Evolutionary conservation across 306 rosid genomes (phyloP).

Genomic region (Rosa persica): DNA sequence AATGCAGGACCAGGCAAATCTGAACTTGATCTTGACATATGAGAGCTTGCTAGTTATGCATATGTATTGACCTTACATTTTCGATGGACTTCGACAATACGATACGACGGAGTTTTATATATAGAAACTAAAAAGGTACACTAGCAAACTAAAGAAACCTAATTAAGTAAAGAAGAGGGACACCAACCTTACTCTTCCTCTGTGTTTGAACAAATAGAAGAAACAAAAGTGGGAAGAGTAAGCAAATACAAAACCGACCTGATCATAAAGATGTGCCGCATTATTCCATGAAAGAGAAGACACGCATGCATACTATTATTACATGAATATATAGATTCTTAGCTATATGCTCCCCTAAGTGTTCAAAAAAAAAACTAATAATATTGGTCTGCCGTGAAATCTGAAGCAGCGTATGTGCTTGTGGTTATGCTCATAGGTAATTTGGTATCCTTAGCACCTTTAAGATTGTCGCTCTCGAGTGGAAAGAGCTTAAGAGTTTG

Average conservation of each 20-base stretch:
- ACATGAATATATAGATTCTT: background rate
- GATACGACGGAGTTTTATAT: too few relatives aligned
- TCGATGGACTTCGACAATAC: too few relatives aligned
- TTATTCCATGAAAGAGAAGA: background rate
- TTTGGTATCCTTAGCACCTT: conserved; percentile 26
- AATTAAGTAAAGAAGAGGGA: background rate
- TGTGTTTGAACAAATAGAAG: background rate
- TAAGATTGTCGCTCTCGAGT: conserved; percentile 27
- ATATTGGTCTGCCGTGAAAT: conserved; percentile 27
- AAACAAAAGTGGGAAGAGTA: background rate
- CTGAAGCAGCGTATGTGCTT: conserved; percentile 22
- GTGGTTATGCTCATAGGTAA: conserved; percentile 9
- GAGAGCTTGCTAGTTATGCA: too few relatives aligned
- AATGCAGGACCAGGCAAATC: background rate
- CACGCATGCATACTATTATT: background rate
- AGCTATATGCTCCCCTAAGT: background rate
- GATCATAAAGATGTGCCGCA: background rate
- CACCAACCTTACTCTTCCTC: background rate
- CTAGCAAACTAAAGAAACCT: too few relatives aligned
- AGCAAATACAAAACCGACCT: background rate
- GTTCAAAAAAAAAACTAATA: conserved; percentile 53
- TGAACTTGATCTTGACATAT: too few relatives aligned
- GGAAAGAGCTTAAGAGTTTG: conserved; percentile 69
- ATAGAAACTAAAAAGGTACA: too few relatives aligned
- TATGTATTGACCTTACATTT: too few relatives aligned